A percentile compares a stretch with the other conserved stretches of the same genome.
Conservation (phyloP, 148 eudicot species). For the Mesembryanthemum crystallinum region DNA sequence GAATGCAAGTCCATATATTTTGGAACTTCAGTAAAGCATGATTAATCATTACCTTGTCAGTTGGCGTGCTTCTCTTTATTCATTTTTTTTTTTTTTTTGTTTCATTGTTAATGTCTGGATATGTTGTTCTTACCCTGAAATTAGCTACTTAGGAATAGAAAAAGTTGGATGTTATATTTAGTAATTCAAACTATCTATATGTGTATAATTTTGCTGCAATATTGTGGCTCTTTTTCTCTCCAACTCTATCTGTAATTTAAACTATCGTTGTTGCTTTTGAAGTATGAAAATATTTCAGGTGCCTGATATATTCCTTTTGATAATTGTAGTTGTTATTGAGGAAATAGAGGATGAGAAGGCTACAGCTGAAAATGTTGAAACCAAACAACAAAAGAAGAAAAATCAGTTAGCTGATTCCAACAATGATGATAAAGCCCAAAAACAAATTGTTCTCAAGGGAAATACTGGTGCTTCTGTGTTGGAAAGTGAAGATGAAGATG, state of each 20-base stretch:
- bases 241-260: too few species aligned
- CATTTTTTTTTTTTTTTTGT: too few species aligned
- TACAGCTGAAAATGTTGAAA: constrained; percentile 34
- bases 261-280: constrained; percentile 2
- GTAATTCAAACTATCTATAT: not conserved
- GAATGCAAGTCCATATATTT: too few species aligned
- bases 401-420: constrained; percentile 28
- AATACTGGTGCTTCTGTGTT: constrained; percentile 29
- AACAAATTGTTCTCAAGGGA: constrained; percentile 45
- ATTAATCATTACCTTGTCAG: too few species aligned
- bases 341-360: constrained; percentile 76
- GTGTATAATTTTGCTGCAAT: not conserved
- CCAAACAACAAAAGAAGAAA: constrained; percentile 50
- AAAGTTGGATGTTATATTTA: not conserved
- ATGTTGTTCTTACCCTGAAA: not conserved
- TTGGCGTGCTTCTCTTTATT: too few species aligned
- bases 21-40: too few species aligned
- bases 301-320: constrained; percentile 9
- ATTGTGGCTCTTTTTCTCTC: not conserved
- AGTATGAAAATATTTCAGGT: not conserved
- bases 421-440: constrained; percentile 27
- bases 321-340: constrained; percentile 71
- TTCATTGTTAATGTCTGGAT: not conserved
- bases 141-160: not conserved
- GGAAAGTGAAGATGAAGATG: constrained; percentile 98